Evolutionary conservation across 352 stramenopile genomes (phyloP).

Genomic region (Saprolegnia parasitica): DNA sequence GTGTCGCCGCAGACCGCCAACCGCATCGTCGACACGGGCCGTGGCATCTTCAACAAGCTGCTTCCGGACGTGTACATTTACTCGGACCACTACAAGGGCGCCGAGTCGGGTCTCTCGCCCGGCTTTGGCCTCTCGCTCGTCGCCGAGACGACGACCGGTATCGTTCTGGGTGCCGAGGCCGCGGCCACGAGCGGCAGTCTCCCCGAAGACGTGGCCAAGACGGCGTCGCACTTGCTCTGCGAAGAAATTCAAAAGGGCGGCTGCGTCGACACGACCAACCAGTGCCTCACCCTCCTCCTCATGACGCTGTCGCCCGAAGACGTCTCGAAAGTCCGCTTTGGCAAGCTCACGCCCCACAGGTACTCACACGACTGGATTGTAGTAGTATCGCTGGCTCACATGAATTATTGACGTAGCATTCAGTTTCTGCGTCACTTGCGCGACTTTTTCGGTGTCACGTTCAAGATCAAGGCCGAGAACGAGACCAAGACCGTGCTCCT

Average conservation of each 20-base stretch:
- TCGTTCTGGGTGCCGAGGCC: constrained; percentile 91
- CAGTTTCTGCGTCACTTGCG: constrained; percentile 86
- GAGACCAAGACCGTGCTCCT: constrained; percentile 89
- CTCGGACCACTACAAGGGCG: constrained; percentile 96
- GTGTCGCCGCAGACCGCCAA: constrained; percentile 97
- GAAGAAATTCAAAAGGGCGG: constrained; percentile 94
- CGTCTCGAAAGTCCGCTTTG: constrained; percentile 92
- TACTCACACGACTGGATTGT: too few species aligned
- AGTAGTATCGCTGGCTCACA: too few species aligned
- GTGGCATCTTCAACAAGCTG: constrained; percentile 97
- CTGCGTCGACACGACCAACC: constrained; percentile 93
- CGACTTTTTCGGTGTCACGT: constrained; percentile 92
- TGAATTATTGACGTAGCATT: background rate
- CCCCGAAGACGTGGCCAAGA: constrained; percentile 95
- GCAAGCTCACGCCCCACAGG: constrained; percentile 83
- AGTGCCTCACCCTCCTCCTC: constrained; percentile 94
- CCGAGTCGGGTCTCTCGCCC: constrained; percentile 83
- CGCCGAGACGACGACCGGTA: constrained; percentile 96
- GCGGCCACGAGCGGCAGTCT: constrained; percentile 80
- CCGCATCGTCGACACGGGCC: constrained; percentile 93
- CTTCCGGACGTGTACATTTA: constrained; percentile 99
- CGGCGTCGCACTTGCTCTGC: constrained; percentile 91
- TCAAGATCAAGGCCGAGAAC: constrained; percentile 89
- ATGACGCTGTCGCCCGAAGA: constrained; percentile 98
- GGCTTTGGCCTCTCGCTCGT: constrained; percentile 92